Evolutionary conservation across 2,329 filamentous ascomycete genomes (phyloP), one percentile per base, ranked within the genome.

Genomic region (Apiospora hydei): DNA sequence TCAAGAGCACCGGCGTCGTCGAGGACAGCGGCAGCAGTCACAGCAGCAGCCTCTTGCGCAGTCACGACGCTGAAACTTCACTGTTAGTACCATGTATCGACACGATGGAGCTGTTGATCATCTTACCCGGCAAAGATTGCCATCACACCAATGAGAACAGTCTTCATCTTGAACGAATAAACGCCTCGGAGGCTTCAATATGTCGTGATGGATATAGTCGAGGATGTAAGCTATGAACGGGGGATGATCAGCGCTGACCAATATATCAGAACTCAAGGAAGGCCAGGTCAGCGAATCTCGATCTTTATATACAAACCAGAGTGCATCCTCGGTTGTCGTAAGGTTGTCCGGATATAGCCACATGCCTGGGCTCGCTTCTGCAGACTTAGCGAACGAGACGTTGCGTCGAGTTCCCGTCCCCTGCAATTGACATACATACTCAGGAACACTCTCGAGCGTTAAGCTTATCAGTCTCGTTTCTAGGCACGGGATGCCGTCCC

Each of bases 91-190:
- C n/a, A n/a, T n/a, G 34, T 10, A 4, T 41, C 10, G 18, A 41
- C 34, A 41, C 21, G 26, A 13, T 13, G 57, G 57, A 24, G 57
- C 18, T 3, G 8, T 6, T n/a, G 10, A 1, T n/a, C 13, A 64
- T 14, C 47, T 53, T 26, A 69, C 68, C 26, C 34, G 38, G 68
- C 47, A 41, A 57, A 44, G 34, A 53, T 30, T n/a, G 49, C 47
- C 30, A 53, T 18, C 30, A 30, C 21, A 24, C 34, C 11, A n/a
- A 51, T 16, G 18, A 69, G n/a, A 10, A 57, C 14, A 43, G 49
- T 3, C 68, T 69, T 69, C 68, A 69, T 69, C 68, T 69, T 21
- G 68, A 3, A 16, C 10, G 34, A 41, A 6, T 13, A 51, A n/a
- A 8, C 24, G 18, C n/a, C 8, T 14, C 18, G 3, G 18, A 64